Evolutionary conservation across 495 filamentous ascomycete genomes (phyloP), one percentile per base, ranked within the genome.

Genomic region (Annulohypoxylon moriforme): DNA sequence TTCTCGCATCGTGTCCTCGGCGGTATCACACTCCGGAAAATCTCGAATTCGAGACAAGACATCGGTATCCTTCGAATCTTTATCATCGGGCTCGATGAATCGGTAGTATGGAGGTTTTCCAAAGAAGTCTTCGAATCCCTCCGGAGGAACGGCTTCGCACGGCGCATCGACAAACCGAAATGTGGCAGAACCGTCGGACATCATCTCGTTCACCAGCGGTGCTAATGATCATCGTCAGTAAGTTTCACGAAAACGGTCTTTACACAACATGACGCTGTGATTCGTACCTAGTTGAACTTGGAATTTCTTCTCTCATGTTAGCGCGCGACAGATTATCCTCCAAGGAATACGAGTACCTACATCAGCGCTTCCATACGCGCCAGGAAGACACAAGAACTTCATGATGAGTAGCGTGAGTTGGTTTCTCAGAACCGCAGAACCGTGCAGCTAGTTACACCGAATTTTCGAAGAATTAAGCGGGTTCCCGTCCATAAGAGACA

Each of bases 111-210:
- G 84, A 5, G 81, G 81, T 22, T 81, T 80, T 33, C 84, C 84
- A 70, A 85, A 86, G 77, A 83, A 86, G 29, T 85, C 83, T 50
- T 85, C 83, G 64, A 83, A 86, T 6, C 84, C 84, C 34, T 80
- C 76, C 0, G 84, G 84, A 9, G 84, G 84, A 3, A 79, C 76
- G 1, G 81, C 83, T 59, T 83, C 81, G 69, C 81, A 81, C 44
- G 78, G 79, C 8, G 83, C 84, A 44, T 85, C 75, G 63, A 84
- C 80, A 74, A 85, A 86, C 44, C 82, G 77, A 55, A 85, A 84
- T 3, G 73, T 75, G 0, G 82, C 83, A 13, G 79, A 82, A 29
- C 72, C 77, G 63, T 85, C 83, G 18, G 79, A 80, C 13, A 78
- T 67, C 27, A 86, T 58, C 69, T 86, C 82, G 33, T 84, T 84